These are phyloP conservation scores for Ilex paraguariensis DNA, from an alignment of 305 asterid species.

Conservation along the genomic window DNA sequence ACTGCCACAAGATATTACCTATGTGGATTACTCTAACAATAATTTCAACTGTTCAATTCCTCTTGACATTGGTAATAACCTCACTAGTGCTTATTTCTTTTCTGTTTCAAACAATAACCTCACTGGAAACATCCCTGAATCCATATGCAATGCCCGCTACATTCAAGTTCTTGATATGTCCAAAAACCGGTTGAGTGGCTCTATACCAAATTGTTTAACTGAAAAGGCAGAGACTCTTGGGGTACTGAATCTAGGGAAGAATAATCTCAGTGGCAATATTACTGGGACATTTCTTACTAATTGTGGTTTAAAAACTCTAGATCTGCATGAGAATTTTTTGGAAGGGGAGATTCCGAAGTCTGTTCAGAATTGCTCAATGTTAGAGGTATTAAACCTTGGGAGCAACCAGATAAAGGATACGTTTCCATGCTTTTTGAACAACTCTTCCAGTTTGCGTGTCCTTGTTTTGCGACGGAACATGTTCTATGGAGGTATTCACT, in stretches of 20 bases:
- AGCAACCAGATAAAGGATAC: constrained; percentile 30
- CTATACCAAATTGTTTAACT: constrained; percentile 40
- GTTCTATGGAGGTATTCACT: constrained; percentile 32
- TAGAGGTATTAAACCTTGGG: constrained; percentile 45
- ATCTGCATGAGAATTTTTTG: constrained; percentile 31
- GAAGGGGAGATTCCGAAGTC: constrained; percentile 37
- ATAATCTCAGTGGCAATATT: constrained; percentile 36
- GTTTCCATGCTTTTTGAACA: constrained; percentile 38
- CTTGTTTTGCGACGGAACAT: constrained; percentile 33
- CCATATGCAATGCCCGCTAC: constrained; percentile 16
- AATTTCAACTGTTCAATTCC: not conserved
- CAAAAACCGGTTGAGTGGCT: constrained; percentile 30
- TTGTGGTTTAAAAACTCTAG: constrained; percentile 22
- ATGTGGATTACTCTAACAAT: constrained; percentile 6
- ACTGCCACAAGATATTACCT: constrained; percentile 6
- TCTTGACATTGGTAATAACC: constrained; percentile 6
- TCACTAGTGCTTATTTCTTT: constrained; percentile 4
- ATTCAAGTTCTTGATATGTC: constrained; percentile 39
- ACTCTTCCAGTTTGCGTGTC: constrained; percentile 26
- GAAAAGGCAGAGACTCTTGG: constrained; percentile 4
- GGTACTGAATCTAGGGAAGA: constrained; percentile 45
- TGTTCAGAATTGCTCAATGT: constrained; percentile 25
- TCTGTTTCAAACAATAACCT: constrained; percentile 21
- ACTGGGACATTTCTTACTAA: constrained; percentile 23
- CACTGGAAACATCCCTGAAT: constrained; percentile 26